phyloP scores from a whole-genome alignment of 179 eudicot species.

The Silene vulgaris region DNA sequence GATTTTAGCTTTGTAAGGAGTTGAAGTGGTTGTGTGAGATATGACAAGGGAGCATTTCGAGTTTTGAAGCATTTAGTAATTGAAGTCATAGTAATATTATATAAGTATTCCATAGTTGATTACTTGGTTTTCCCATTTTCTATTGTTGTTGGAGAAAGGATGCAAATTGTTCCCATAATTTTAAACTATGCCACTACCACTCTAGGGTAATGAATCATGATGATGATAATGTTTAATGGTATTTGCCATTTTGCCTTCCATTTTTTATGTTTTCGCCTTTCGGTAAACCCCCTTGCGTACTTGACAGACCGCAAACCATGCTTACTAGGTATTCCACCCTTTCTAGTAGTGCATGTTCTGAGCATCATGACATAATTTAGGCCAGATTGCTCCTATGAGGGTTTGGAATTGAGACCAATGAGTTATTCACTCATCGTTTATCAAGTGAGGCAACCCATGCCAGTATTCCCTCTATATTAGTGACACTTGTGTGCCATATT shows the following conservation, averaged over 20 bases:
- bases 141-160: neutral
- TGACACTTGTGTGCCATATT: neutral
- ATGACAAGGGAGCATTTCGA: neutral
- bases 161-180: neutral
- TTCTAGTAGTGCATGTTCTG: no score
- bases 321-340: neutral
- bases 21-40: neutral
- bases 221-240: neutral
- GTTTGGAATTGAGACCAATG: neutral
- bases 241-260: no score
- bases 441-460: neutral
- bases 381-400: neutral
- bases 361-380: no score
- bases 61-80: neutral
- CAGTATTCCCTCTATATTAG: neutral
- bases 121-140: neutral
- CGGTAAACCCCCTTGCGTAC: neutral
- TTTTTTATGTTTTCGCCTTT: no score
- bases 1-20: neutral
- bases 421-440: neutral
- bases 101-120: neutral
- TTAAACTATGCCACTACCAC: neutral
- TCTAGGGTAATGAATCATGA: neutral
- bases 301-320: neutral
- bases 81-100: no score